Evolutionary conservation across 129 eudicot species (phyloP).

Genomic region (Saposhnikovia divaricata): DNA sequence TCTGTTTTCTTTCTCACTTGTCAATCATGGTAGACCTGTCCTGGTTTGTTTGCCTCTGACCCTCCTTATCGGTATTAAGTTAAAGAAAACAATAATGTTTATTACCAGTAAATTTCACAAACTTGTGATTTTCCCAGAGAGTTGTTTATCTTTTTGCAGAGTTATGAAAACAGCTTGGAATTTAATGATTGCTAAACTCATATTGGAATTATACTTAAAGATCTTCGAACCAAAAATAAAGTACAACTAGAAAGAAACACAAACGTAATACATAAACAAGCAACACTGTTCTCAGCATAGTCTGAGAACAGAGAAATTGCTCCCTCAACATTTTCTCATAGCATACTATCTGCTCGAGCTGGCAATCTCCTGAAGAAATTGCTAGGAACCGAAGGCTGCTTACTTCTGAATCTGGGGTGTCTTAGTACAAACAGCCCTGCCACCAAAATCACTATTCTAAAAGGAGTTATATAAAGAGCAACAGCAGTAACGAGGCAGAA

Average conservation of each 20-base stretch:
- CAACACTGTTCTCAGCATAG: neutral
- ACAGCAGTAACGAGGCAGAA: conserved; percentile 54
- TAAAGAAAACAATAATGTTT: no score
- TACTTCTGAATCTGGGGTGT: conserved; percentile 61
- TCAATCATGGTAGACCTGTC: no score
- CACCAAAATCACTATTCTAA: conserved; percentile 43
- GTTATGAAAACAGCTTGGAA: no score
- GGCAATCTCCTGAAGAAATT: conserved; percentile 62
- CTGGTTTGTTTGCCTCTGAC: no score
- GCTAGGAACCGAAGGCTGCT: conserved; percentile 57
- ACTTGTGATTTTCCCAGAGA: no score
- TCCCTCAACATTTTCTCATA: conserved; percentile 14
- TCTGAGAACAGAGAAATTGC: neutral
- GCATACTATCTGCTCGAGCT: conserved; percentile 63
- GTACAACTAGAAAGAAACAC: neutral
- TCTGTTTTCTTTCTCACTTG: no score
- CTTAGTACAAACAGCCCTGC: conserved; percentile 48
- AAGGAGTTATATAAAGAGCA: conserved; percentile 52
- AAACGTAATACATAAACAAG: neutral
- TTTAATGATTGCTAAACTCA: no score
- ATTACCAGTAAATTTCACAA: no score
- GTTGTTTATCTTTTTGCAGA: neutral
- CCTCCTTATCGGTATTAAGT: no score
- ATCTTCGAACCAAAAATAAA: neutral
- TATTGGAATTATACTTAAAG: no score